Evolutionary conservation across 495 filamentous ascomycete species (phyloP).

Genomic region (Aspergillus homomorphus): DNA sequence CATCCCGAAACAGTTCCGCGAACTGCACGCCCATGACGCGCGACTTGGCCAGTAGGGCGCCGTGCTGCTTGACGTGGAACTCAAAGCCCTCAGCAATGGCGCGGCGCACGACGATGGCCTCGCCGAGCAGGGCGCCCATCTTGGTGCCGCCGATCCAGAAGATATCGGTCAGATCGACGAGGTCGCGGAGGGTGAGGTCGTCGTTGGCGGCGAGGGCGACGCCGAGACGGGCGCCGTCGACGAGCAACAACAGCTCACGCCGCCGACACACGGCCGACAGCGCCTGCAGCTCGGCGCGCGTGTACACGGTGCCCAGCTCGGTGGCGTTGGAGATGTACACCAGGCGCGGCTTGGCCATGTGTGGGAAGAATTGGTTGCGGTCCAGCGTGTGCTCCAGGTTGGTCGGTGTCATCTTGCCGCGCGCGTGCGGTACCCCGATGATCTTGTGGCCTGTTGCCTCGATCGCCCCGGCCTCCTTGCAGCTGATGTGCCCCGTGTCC

Average conservation of each 20-base stretch:
- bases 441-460: slow-evolving; percentile 47
- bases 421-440: slow-evolving; percentile 35
- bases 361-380: slow-evolving; percentile 43
- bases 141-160: slow-evolving; percentile 50
- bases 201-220: slow-evolving; percentile 35
- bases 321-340: slow-evolving; percentile 46
- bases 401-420: slow-evolving; percentile 40
- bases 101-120: slow-evolving; percentile 40
- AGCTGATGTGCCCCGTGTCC: slow-evolving; percentile 41
- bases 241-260: slow-evolving; percentile 33
- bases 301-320: slow-evolving; percentile 43
- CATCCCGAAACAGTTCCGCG: slow-evolving; percentile 38
- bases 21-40: slow-evolving; percentile 44
- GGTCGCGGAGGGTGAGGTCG: slow-evolving; percentile 35
- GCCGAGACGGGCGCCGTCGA: slow-evolving; percentile 44
- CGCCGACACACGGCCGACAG: slow-evolving; percentile 34
- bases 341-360: slow-evolving; percentile 43
- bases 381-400: slow-evolving; percentile 34
- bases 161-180: slow-evolving; percentile 39
- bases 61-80: slow-evolving; percentile 45
- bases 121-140: slow-evolving; percentile 41
- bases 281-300: slow-evolving; percentile 29
- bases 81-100: slow-evolving; percentile 37
- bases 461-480: slow-evolving; percentile 45
- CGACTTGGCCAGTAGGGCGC: slow-evolving; percentile 44